These are phyloP conservation scores for Vigna reflexopilosa DNA, from an alignment of 306 rosid species.

Conservation along the genomic window DNA sequence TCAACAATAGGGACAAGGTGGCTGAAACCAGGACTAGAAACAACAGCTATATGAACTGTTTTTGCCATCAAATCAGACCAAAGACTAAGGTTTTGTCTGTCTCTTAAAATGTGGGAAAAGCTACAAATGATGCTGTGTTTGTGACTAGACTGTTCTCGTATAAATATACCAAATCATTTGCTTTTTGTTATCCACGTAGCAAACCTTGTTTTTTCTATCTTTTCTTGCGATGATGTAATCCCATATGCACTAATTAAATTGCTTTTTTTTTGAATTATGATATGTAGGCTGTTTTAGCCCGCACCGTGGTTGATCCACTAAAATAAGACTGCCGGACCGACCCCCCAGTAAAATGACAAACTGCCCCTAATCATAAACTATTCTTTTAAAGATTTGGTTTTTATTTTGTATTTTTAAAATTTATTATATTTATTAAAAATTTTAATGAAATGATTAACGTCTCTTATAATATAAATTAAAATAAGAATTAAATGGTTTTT, in stretches of 20 bases:
- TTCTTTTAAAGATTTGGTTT: no score
- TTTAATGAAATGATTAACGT: no score
- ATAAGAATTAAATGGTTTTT: no score
- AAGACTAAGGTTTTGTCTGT: background rate
- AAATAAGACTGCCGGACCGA: no score
- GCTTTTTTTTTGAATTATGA: no score
- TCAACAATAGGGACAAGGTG: conserved; percentile 53
- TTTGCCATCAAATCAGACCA: conserved; percentile 35
- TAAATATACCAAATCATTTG: background rate
- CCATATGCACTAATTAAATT: background rate
- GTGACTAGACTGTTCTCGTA: background rate
- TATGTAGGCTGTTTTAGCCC: no score
- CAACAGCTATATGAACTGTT: conserved; percentile 36
- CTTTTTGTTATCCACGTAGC: background rate
- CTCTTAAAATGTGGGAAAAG: background rate
- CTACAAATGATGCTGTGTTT: background rate
- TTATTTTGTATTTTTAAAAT: no score
- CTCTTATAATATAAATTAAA: no score
- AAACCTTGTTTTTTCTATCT: background rate
- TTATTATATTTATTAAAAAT: no score
- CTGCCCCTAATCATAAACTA: no score
- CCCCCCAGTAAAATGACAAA: no score
- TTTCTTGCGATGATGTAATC: background rate
- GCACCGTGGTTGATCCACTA: no score
- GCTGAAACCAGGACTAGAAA: conserved; percentile 52